Evolutionary conservation across 2,329 filamentous ascomycete species (phyloP), one percentile per base, ranked within the genome.

Genomic region (Raffaelea albimanens): DNA sequence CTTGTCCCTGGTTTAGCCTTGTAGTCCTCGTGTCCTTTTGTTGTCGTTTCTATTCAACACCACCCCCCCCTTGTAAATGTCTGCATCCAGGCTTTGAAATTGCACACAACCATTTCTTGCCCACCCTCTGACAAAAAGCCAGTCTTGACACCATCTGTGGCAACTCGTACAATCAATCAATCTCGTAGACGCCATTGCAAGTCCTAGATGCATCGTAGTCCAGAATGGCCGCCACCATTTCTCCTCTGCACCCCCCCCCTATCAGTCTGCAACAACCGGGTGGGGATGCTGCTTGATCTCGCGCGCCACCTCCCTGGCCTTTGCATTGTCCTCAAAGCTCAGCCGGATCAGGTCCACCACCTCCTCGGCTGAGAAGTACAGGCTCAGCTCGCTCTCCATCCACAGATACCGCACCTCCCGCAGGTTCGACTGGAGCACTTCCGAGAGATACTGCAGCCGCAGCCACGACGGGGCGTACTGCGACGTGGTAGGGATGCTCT

Each of bases 391-490:
- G 61, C 78, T 80, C 52, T 84, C 79, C 56, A 75, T 70, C 80
- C 80, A 84, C 34, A 84, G 61, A 52, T 69, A 82, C 49, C 69
- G 70, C 48, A 84, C 75, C 52, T 83, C 80, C 52, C 74, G 75
- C 46, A 83, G 65, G 56, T 83, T 82, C 55, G 78, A 82, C 65
- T 84, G 80, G 53, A 84, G 65, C 23, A 83, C 73, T 59, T 83
- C 76, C 52, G 74, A 75, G 18, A 84, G 66, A 55, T 77, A 83
- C 61, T 82, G 78, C 50, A 84, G 68, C 43, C 79, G 71, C 49
- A 83, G 66, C 80, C 80, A 84, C 43, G 70, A 72, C 3, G 71
- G 67, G 4, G 78, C 77, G 53, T 81, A 82, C 57, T 82, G 76
- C 3, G 76, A 69, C 31, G 80, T 82, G 4, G 69, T 62, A 4